Conservation (phyloP, 768 basidiomycete genomes). For the Xerocomellus amylosporus region DNA sequence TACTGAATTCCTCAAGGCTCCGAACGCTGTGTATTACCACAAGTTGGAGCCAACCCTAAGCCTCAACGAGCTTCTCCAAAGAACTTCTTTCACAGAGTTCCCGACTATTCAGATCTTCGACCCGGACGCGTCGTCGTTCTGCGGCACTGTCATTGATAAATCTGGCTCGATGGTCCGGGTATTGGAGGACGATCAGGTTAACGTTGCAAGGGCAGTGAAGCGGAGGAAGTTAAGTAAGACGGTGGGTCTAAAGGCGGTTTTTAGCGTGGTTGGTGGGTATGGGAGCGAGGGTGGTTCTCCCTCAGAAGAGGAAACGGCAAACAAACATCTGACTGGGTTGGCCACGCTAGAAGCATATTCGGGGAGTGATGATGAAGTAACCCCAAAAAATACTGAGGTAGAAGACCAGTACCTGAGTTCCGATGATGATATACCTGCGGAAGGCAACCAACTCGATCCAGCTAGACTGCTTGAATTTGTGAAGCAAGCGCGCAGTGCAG, state of each 20-base stretch:
- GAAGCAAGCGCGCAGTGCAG: constrained; percentile 20
- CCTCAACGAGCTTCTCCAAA: constrained; percentile 48
- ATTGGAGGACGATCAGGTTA: constrained; percentile 13
- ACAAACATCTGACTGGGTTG: constrained; percentile 11
- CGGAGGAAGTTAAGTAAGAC: constrained; percentile 52
- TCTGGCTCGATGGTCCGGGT: constrained; percentile 37
- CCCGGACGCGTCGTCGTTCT: constrained; percentile 49
- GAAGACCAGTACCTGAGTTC: constrained; percentile 10
- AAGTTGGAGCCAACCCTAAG: constrained; percentile 50
- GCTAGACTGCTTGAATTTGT: constrained; percentile 23
- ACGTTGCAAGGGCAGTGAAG: constrained; percentile 45
- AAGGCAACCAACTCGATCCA: constrained; percentile 16
- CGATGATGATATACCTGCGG: constrained; percentile 14
- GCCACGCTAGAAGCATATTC: constrained; percentile 26
- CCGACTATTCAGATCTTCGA: constrained; percentile 80
- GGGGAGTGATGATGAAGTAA: constrained; percentile 18
- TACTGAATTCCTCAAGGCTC: constrained; percentile 27
- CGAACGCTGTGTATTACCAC: constrained; percentile 45
- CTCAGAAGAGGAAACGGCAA: constrained; percentile 18
- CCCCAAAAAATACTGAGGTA: not conserved
- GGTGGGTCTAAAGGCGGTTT: constrained; percentile 54
- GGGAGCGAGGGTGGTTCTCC: constrained; percentile 49
- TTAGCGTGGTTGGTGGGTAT: constrained; percentile 58
- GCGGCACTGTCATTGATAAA: constrained; percentile 56
- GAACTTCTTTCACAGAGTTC: constrained; percentile 76